Base-by-base conservation (phyloP, 768 basidiomycete genomes). In the Coprinellus aureogranulatus region DNA sequence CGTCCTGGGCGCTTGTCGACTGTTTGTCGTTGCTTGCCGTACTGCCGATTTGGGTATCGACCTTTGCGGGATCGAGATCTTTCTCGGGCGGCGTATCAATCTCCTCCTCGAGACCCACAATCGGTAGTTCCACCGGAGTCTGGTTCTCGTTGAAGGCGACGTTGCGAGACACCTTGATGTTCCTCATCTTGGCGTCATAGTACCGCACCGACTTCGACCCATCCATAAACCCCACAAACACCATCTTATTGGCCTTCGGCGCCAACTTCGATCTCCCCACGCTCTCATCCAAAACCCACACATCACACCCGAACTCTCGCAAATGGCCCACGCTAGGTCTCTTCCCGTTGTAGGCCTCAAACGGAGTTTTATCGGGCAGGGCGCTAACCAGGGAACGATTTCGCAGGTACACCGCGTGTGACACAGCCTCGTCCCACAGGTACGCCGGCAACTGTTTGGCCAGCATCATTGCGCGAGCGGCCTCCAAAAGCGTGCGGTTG, bases 381-480 rank as follows among this genome's bases (percentile, higher is more conserved):
- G 63, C 45, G 26, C 54, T 10, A 27, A 28, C 28, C 2, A n/a
- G 26, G 3, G 23, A 31, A 4, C 69, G 39, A 59, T 79, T 79
- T 52, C 67, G 59, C 1, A 77, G 31, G 61, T 71, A 78, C 0
- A 69, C 64, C 0, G 65, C 68, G 56, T 77, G 68, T 0, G 30
- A 28, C 0, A 65, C 59, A 1, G 75, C 76, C 23, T 77, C 69
- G 1, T 62, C 72, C 79, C 76, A 80, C n/a, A n/a, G 64, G 25
- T 37, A 64, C 11, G 58, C 61, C 0, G 75, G 74, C 1, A 80
- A 45, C 0, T 67, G 64, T 25, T 64, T 61, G 0, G 57, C 63
- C 53, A 72, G 61, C 1, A 76, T 49, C 61, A 80, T 62, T 0
- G 75, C 71, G 2, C 68, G 58, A 1, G 68, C 64, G 0, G 66